phyloP scores from a whole-genome alignment of 768 basidiomycete genomes.

The Grammothele lineata region DNA sequence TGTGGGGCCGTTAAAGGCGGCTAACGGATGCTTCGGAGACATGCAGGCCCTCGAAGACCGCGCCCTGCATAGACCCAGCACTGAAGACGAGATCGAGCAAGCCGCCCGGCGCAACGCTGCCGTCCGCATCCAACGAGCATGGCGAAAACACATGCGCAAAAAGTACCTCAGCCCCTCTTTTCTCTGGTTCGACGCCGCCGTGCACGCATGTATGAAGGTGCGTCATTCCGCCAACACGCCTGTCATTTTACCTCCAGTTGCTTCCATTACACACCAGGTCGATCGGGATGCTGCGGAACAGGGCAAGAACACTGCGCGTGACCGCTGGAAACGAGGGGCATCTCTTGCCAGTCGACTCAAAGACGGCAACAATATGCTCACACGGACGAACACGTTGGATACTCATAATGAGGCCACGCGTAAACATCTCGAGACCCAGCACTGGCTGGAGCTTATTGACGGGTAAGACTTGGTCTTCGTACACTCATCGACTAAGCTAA shows the following conservation, averaged over 20 bases:
- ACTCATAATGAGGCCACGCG: conserved; percentile 27
- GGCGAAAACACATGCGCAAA: conserved; percentile 16
- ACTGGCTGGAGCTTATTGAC: conserved; percentile 63
- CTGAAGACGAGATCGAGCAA: conserved; percentile 15
- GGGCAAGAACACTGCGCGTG: conserved; percentile 41
- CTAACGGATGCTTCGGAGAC: too few species aligned
- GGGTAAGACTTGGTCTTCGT: conserved; percentile 33
- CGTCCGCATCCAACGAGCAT: conserved; percentile 20
- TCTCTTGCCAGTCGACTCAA: conserved; percentile 38
- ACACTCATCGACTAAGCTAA: too few species aligned
- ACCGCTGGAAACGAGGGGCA: conserved; percentile 45
- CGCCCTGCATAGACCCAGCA: conserved; percentile 4
- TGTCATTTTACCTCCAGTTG: too few species aligned
- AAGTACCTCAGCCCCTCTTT: conserved; percentile 18
- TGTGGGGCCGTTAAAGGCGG: too few species aligned
- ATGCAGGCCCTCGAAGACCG: conserved; percentile 11
- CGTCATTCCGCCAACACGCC: conserved; percentile 3
- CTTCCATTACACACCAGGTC: conserved; percentile 26
- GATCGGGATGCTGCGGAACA: conserved; percentile 38
- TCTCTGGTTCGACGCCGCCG: conserved; percentile 20
- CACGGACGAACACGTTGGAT: conserved; percentile 22
- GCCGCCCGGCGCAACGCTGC: conserved; percentile 17
- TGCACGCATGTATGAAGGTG: conserved; percentile 23
- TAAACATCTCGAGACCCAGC: conserved; percentile 54
- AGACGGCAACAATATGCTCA: conserved; percentile 40